Evolutionary conservation across 164 flowering plant species (phyloP), one percentile per base, ranked within the genome.

Genomic region (Echeveria elegans): DNA sequence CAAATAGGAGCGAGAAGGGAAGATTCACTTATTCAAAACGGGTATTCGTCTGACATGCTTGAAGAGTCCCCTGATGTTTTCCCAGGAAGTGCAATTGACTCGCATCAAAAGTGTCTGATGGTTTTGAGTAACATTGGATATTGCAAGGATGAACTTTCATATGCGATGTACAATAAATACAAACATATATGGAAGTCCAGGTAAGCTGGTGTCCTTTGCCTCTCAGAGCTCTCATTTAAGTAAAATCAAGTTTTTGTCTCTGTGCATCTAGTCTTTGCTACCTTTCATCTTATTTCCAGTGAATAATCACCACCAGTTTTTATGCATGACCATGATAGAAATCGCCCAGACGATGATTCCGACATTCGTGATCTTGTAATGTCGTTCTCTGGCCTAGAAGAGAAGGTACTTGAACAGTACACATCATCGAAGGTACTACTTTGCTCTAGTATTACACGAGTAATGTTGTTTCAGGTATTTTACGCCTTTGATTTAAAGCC

Each of bases 141-240:
- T 73, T 95, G 97, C 84, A 95, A 88, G 79, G 97, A 95, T 66
- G 96, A 95, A 72, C 89, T 95, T 75, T 81, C 92, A n/a, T n/a
- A 69, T 70, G 94, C 92, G 73, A 68, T 92, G 70, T 87, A 87
- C 84, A 80, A 84, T 73, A 95, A 88, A 72, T 95, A 82, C 85
- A 87, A 80, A 67, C 78, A 79, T 71, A 79, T 87, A 63, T 95
- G 99, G 99, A 56, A 56, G 32, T 56, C 61, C 32, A 56, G 61
- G 61, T 56, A 56, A 32, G n/a, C n/a, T n/a, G n/a, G n/a, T n/a
- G n/a, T 23, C 32, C 28, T 24, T 52, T 18, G 40, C 41, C 40
- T 63, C 23, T 14, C 19, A 37, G 14, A 11, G 18, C 16, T 63
- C 7, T 63, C 47, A 4, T 40, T 37, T 4, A 18, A 34, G 66